These are phyloP conservation scores for Tritrichomonas musculus DNA, from an alignment of 208 protist genomes.

Conservation along the genomic window DNA sequence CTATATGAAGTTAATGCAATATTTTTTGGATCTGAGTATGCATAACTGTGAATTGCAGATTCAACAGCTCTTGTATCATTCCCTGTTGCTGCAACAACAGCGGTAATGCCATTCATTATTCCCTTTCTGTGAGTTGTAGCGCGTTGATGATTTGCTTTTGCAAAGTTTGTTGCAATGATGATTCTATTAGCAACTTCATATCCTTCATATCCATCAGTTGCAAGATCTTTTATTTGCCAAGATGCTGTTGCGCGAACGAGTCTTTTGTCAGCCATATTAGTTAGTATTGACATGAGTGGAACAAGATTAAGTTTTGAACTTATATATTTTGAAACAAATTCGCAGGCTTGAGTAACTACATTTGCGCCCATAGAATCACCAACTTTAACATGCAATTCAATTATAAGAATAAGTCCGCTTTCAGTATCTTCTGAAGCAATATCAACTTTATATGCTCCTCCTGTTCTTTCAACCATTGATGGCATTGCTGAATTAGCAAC, in stretches of 20 bases:
- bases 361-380: slow-evolving; percentile 33
- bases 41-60: slow-evolving; percentile 19
- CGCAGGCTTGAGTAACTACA: background rate
- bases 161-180: background rate
- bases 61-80: slow-evolving; percentile 27
- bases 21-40: background rate
- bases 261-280: background rate
- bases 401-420: background rate
- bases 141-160: background rate
- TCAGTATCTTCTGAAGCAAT: background rate
- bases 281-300: background rate
- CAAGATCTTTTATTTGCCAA: background rate
- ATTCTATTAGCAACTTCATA: slow-evolving; percentile 10
- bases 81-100: background rate
- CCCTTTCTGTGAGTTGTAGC: background rate
- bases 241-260: background rate
- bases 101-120: slow-evolving; percentile 24
- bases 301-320: background rate
- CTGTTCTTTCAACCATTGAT: background rate
- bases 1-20: background rate
- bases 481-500: background rate
- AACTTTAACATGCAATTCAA: background rate
- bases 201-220: background rate
- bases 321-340: background rate
- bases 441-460: background rate